Percentiles rank a stretch among this genome's conserved stretches.
phyloP scores from a whole-genome alignment of 345 rosid genomes.

The Gossypium australe region DNA sequence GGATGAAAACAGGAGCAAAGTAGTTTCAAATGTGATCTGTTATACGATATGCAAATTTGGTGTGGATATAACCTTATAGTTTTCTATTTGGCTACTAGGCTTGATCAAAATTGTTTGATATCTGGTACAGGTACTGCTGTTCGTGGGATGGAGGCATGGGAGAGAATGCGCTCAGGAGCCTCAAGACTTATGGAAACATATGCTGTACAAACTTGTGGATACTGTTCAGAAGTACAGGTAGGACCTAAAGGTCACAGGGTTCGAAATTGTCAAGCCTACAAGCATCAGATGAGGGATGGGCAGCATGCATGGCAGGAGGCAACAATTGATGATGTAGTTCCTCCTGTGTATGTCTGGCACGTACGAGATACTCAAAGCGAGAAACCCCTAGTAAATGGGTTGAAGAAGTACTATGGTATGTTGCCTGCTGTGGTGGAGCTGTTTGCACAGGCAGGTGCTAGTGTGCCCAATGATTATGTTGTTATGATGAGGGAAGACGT shows the following conservation, averaged over 20 bases:
- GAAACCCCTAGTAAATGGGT: conserved; percentile 28
- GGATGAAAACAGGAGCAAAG: not conserved
- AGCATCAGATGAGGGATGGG: conserved; percentile 61
- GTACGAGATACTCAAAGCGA: conserved; percentile 20
- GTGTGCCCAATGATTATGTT: conserved; percentile 23
- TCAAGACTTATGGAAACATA: conserved; percentile 36
- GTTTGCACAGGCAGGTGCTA: conserved; percentile 45
- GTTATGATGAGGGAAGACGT: conserved; percentile 38
- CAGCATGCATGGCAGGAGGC: conserved; percentile 60
- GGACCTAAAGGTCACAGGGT: conserved; percentile 51
- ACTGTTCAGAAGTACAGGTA: conserved; percentile 44
- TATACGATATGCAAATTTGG: not conserved
- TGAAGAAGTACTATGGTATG: conserved; percentile 48
- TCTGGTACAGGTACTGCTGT: conserved; percentile 21
- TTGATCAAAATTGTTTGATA: not conserved
- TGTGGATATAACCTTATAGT: not conserved
- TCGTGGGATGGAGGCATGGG: conserved; percentile 41
- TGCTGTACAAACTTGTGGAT: conserved; percentile 46
- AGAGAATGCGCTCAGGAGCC: conserved; percentile 35
- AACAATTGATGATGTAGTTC: conserved; percentile 40
- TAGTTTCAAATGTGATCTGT: conserved; percentile 4
- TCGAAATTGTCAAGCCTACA: conserved; percentile 43
- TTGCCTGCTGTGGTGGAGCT: conserved; percentile 47
- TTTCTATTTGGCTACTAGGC: not conserved
- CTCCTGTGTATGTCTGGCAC: conserved; percentile 47